Evolutionary conservation across 306 rosid genomes (phyloP).

Genomic region (Rosa persica): DNA sequence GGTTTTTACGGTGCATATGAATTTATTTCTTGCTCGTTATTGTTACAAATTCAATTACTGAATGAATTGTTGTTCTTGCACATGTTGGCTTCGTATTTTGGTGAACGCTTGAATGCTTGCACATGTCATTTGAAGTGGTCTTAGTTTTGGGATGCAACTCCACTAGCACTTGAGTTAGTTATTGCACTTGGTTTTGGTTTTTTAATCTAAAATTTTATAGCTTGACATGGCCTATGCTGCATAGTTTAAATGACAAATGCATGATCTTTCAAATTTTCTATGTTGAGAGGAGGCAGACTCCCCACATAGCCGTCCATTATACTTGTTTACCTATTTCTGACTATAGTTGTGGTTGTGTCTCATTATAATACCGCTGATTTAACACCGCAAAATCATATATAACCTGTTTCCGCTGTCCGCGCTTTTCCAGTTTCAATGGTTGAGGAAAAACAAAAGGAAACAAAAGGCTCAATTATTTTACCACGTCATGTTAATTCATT

Average conservation of each 20-base stretch:
- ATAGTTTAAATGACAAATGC: background rate
- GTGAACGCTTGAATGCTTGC: background rate
- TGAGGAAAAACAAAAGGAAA: too few relatives aligned
- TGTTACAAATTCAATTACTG: background rate
- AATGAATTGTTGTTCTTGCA: background rate
- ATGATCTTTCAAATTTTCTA: background rate
- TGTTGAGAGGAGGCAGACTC: slow-evolving; percentile 1
- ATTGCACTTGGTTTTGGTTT: background rate
- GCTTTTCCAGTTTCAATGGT: too few relatives aligned
- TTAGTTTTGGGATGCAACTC: slow-evolving; percentile 10
- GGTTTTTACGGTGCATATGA: background rate
- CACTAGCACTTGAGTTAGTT: background rate
- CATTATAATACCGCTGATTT: too few relatives aligned
- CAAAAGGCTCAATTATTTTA: too few relatives aligned
- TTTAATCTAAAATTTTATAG: slow-evolving; percentile 1
- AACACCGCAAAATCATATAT: too few relatives aligned
- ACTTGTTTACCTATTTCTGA: too few relatives aligned
- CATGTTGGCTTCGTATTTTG: background rate
- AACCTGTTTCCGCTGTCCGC: too few relatives aligned
- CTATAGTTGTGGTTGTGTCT: too few relatives aligned
- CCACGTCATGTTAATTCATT: too few relatives aligned
- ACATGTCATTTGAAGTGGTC: slow-evolving; percentile 8
- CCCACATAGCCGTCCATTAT: too few relatives aligned
- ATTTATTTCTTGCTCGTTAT: background rate
- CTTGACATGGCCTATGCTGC: slow-evolving; percentile 1